Conservation (phyloP, 345 rosid species). For the Mallotus nudiflorus region DNA sequence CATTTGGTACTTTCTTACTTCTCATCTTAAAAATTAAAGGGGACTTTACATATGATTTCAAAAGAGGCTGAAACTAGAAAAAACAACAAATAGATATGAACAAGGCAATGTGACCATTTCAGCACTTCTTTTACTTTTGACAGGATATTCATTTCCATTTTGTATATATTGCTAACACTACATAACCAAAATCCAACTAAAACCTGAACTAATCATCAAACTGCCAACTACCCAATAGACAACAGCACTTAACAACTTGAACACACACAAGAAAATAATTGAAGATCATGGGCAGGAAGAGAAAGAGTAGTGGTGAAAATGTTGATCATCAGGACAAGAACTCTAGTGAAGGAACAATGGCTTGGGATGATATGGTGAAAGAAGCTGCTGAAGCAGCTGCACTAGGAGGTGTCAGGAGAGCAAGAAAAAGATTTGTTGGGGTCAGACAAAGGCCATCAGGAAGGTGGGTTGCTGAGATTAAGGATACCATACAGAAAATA, state of each 20-base stretch:
- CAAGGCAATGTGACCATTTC: constrained; percentile 41
- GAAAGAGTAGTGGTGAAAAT: constrained; percentile 38
- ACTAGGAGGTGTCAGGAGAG: constrained; percentile 40
- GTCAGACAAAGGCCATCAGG: constrained; percentile 60
- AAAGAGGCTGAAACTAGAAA: constrained; percentile 11
- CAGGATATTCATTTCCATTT: constrained; percentile 26
- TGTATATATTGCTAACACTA: constrained; percentile 25
- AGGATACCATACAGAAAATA: constrained; percentile 58
- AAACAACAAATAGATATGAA: constrained; percentile 33
- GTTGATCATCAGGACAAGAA: constrained; percentile 21
- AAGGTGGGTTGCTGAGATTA: constrained; percentile 63
- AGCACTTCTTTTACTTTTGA: constrained; percentile 26
- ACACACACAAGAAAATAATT: background rate
- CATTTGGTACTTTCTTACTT: constrained; percentile 12
- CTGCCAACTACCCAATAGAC: too few species aligned
- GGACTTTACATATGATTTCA: constrained; percentile 29
- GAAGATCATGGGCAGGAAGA: constrained; percentile 51
- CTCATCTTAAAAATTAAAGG: background rate
- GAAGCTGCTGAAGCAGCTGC: constrained; percentile 43
- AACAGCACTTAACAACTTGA: background rate
- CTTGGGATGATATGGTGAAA: constrained; percentile 52
- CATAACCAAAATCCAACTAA: background rate
- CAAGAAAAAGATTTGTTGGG: constrained; percentile 51
- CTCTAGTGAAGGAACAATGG: constrained; percentile 31
- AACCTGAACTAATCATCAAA: background rate